Evolutionary conservation across 805 yeast genomes (phyloP), one percentile per base, ranked within the genome.

Genomic region (Candida schatavii): DNA sequence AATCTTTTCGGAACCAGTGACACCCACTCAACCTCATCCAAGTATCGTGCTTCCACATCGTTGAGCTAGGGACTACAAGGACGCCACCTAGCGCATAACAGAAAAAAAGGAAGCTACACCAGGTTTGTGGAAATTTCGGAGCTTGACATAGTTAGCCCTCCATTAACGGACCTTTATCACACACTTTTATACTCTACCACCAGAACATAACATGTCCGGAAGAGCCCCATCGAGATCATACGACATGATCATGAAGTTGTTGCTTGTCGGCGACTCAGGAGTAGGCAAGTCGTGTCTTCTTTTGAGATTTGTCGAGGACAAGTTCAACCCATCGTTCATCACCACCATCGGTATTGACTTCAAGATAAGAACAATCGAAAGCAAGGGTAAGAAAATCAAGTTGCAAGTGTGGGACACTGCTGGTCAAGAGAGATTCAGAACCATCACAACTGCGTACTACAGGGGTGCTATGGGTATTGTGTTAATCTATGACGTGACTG

Each of bases 341-440:
- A 88, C 97, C 43, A 93, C 99, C 35, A 93, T 93, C 62, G 99
- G 99, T 44, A 98, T 93, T 41, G 99, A 93, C 65, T 93, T 93
- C 75, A 80, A 80, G 62, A 85, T 85, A 62, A 82, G 89, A 72
- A 86, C 93, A 39, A 85, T 86, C 42, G 98, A 93, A 62, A 75
- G 93, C 46, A 97, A 93, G 56, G 98, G 98, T 51, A 93, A 93
- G 74, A 88, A 96, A 41, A 93, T 93, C 63, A 93, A 93, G 71
- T 78, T 93, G 61, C 99, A 93, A 72, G 91, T 93, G 61, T 93
- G 99, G 99, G 99, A 93, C 64, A 93, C 99, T 43, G 99, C 98
- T 10, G 99, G 99, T 36, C 99, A 93, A 73, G 99, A 93, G 68
- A 77, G 99, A 56, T 93, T 93, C 74, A 83, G 98, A 70, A 93